A percentile compares a stretch with the other conserved stretches of the same genome.
phyloP scores from a whole-genome alignment of 192 early-diverging fungal species.

The Coemansia sp. region DNA sequence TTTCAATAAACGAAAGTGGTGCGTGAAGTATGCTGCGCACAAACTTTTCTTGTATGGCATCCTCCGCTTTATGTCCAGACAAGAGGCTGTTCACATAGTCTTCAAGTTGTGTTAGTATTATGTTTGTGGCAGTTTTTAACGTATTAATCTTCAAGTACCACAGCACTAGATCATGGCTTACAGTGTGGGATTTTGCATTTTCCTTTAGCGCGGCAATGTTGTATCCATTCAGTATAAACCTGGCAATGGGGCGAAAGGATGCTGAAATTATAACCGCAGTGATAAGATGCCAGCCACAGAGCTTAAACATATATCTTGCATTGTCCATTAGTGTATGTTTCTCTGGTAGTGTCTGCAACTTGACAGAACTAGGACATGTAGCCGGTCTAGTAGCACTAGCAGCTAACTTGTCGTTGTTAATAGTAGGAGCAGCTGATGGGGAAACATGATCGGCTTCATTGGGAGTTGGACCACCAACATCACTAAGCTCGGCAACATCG shows the following conservation, averaged over 20 bases:
- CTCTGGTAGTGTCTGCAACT: no score
- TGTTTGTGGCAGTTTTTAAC: neutral
- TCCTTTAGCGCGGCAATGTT: constrained; percentile 20
- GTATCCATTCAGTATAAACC: constrained; percentile 30
- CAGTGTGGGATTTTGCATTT: neutral
- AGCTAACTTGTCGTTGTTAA: no score
- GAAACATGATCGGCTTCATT: no score
- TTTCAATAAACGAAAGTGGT: constrained; percentile 11
- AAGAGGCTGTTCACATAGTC: neutral
- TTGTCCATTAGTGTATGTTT: no score
- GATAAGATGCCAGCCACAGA: no score
- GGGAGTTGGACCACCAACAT: no score
- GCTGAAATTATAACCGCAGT: no score
- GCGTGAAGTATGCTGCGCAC: neutral
- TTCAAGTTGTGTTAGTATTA: neutral
- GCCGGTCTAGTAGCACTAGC: no score
- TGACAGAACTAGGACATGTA: no score
- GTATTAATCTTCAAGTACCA: neutral
- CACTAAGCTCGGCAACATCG: neutral
- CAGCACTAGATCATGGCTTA: neutral
- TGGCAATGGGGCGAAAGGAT: constrained; percentile 10
- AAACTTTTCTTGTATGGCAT: neutral
- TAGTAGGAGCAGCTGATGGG: no score
- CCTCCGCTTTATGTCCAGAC: neutral
- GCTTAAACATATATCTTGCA: no score